These are phyloP conservation scores for Monilinia fructicola DNA, from an alignment of 2,329 filamentous ascomycete genomes.

Conservation along the genomic window DNA sequence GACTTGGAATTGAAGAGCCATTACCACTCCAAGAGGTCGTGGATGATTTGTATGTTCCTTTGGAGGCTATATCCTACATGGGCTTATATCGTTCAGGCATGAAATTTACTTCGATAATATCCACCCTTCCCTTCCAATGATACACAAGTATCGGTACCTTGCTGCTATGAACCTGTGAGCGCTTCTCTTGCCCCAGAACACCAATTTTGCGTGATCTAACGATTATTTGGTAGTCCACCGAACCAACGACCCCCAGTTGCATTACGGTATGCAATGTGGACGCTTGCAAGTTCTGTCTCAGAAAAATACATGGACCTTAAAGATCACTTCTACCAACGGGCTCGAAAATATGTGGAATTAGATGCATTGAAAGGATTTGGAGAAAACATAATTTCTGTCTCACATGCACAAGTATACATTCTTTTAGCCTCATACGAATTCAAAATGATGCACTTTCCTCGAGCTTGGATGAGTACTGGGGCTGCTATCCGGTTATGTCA, in stretches of 20 bases:
- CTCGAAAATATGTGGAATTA: conserved; percentile 84
- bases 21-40: conserved; percentile 66
- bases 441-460: conserved; percentile 95
- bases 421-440: conserved; percentile 85
- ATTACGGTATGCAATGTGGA: conserved; percentile 94
- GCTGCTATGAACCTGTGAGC: conserved; percentile 79
- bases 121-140: conserved; percentile 81
- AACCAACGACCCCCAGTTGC: conserved; percentile 82
- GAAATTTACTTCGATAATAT: conserved; percentile 89
- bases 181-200: neutral
- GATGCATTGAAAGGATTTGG: conserved; percentile 93
- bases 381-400: conserved; percentile 81
- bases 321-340: conserved; percentile 84
- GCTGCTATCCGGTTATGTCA: conserved; percentile 76
- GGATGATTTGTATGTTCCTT: conserved; percentile 69
- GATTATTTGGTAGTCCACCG: conserved; percentile 56
- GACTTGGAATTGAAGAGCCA: conserved; percentile 67
- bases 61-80: conserved; percentile 24
- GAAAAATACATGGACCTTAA: conserved; percentile 80
- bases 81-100: conserved; percentile 52
- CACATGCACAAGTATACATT: conserved; percentile 82
- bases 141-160: conserved; percentile 84
- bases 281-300: conserved; percentile 78
- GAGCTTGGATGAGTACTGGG: conserved; percentile 92
- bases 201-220: neutral